These are phyloP conservation scores for Auriscalpium vulgare DNA, from an alignment of 768 basidiomycete genomes.

Conservation along the genomic window DNA sequence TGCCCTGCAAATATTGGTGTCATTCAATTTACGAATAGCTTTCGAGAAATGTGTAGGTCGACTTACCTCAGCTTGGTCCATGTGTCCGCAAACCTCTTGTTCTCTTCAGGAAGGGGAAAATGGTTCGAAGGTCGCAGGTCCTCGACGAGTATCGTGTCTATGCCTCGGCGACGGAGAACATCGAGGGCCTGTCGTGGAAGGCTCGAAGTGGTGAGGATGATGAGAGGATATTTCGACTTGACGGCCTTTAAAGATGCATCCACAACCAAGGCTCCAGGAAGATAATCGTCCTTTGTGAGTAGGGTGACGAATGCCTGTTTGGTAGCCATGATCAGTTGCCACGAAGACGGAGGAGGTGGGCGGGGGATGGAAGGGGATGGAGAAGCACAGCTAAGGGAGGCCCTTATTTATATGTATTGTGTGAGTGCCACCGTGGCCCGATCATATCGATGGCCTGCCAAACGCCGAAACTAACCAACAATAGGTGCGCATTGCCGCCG, in stretches of 20 bases:
- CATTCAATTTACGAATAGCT: background rate
- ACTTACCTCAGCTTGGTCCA: conserved; percentile 54
- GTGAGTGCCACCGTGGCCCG: no score
- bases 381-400: background rate
- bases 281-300: conserved; percentile 57
- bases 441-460: no score
- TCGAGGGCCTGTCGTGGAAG: conserved; percentile 30
- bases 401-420: background rate
- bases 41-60: background rate
- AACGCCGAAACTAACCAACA: no score
- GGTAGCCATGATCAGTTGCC: conserved; percentile 22
- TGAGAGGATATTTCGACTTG: conserved; percentile 40
- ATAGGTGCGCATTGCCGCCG: no score
- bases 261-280: conserved; percentile 50
- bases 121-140: conserved; percentile 40
- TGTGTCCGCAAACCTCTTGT: conserved; percentile 50
- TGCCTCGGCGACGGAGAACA: conserved; percentile 44
- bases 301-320: conserved; percentile 68
- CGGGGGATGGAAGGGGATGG: background rate
- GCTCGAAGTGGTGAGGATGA: conserved; percentile 40
- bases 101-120: conserved; percentile 27
- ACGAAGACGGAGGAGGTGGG: background rate
- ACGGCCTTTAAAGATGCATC: conserved; percentile 37
- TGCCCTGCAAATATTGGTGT: conserved; percentile 25
- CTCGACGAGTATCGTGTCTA: conserved; percentile 53